Conservation (phyloP, 2,329 filamentous ascomycete species). For the Trichoderma koningii region DNA sequence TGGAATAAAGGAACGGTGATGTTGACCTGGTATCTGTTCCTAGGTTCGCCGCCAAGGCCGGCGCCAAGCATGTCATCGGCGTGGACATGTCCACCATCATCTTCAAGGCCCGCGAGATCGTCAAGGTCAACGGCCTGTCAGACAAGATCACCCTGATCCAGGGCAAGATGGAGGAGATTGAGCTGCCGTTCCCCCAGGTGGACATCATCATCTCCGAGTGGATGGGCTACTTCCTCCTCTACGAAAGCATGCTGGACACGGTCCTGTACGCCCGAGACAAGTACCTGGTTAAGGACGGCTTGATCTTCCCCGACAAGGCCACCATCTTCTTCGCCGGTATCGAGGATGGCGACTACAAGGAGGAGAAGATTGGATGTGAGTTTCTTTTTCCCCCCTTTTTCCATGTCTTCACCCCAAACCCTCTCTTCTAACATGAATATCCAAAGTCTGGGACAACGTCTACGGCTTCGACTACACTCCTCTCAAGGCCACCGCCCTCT, state of each 20-base stretch:
- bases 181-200: slow-evolving; percentile 89
- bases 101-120: slow-evolving; percentile 96
- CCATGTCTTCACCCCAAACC: background rate
- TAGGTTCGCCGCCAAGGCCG: slow-evolving; percentile 95
- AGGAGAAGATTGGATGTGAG: slow-evolving; percentile 99
- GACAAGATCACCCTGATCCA: slow-evolving; percentile 97
- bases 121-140: slow-evolving; percentile 84
- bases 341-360: slow-evolving; percentile 99
- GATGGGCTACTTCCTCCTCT: slow-evolving; percentile 99
- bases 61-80: slow-evolving; percentile 97
- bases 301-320: slow-evolving; percentile 99
- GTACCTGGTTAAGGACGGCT: slow-evolving; percentile 81
- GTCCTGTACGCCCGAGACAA: slow-evolving; percentile 94
- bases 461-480: slow-evolving; percentile 97
- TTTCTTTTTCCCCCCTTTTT: slow-evolving; percentile 24
- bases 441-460: slow-evolving; percentile 94
- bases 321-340: slow-evolving; percentile 97
- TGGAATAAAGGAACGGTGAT: background rate
- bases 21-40: slow-evolving; percentile 22
- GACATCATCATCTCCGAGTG: slow-evolving; percentile 99
- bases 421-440: background rate
- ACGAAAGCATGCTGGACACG: slow-evolving; percentile 98
- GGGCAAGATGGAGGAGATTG: slow-evolving; percentile 99
- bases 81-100: slow-evolving; percentile 99
- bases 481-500: slow-evolving; percentile 88